Conservation (phyloP, 345 rosid species). For the Tarenaya hassleriana region DNA sequence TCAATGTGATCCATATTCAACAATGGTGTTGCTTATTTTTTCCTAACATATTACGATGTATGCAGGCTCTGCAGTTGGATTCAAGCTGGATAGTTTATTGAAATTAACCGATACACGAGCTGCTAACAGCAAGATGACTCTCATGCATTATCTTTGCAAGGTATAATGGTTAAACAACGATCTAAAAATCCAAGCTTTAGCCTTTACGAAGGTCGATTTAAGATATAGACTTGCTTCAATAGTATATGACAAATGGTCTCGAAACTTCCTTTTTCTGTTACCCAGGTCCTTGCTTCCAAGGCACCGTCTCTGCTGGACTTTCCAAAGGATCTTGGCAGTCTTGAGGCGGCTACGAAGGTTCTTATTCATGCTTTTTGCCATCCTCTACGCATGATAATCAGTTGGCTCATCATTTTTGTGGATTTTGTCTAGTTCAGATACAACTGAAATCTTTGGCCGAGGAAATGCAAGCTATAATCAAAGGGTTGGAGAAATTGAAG, state of each 20-base stretch:
- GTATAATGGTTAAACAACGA: constrained; percentile 30
- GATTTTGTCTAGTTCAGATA: constrained; percentile 47
- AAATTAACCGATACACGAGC: constrained; percentile 95
- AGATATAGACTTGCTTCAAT: constrained; percentile 8
- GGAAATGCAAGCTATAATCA: constrained; percentile 98
- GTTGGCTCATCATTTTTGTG: constrained; percentile 11
- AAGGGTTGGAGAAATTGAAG: constrained; percentile 87
- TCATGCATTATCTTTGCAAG: constrained; percentile 98
- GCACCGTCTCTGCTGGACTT: constrained; percentile 76
- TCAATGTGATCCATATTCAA: constrained; percentile 7
- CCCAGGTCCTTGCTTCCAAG: constrained; percentile 73
- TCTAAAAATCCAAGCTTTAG: background rate
- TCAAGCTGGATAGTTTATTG: constrained; percentile 93
- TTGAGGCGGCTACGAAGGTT: constrained; percentile 89
- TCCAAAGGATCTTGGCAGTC: constrained; percentile 71
- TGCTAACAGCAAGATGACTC: constrained; percentile 88
- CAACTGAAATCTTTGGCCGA: constrained; percentile 94
- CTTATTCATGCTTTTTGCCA: constrained; percentile 14
- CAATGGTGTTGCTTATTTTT: constrained; percentile 12
- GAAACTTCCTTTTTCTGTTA: constrained; percentile 14
- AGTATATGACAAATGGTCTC: background rate
- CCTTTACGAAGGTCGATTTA: constrained; percentile 4
- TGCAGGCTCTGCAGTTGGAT: constrained; percentile 95
- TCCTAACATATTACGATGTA: constrained; percentile 21
- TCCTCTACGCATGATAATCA: background rate